Percentiles rank a stretch among this genome's conserved stretches.
Conservation (phyloP, 106 monocot species). For the Narthecium ossifragum region DNA sequence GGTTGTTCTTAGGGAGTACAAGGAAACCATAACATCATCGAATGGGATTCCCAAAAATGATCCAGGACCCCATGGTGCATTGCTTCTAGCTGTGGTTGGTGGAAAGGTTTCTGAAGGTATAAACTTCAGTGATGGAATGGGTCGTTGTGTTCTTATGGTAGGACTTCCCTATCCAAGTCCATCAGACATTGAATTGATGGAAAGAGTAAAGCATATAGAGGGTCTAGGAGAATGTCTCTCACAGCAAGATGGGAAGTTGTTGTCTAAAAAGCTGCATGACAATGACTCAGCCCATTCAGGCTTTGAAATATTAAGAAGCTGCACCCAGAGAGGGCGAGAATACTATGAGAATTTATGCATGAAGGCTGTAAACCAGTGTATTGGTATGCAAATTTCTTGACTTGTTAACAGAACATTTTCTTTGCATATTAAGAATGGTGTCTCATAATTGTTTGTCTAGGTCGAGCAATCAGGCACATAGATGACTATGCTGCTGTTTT, state of each 20-base stretch:
- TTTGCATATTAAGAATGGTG: background rate
- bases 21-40: constrained; percentile 44
- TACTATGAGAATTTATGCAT: constrained; percentile 99
- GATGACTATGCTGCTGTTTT: constrained; percentile 95
- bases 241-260: constrained; percentile 5
- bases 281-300: constrained; percentile 37
- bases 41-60: constrained; percentile 9
- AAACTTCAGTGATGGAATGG: constrained; percentile 97
- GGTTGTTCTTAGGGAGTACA: constrained; percentile 59
- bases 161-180: constrained; percentile 96
- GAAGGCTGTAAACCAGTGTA: constrained; percentile 97
- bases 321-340: constrained; percentile 72
- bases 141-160: constrained; percentile 89
- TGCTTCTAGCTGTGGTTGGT: constrained; percentile 89
- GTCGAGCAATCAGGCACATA: constrained; percentile 88
- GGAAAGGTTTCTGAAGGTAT: constrained; percentile 98
- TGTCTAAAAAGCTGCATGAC: constrained; percentile 4
- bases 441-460: constrained; percentile 21
- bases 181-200: constrained; percentile 78
- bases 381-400: constrained; percentile 37
- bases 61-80: constrained; percentile 45
- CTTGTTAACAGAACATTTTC: background rate
- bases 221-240: constrained; percentile 27
- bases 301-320: constrained; percentile 68
- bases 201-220: constrained; percentile 90